These are phyloP conservation scores for Diaporthe helianthi DNA, from an alignment of 2,329 filamentous ascomycete species.

Conservation along the genomic window DNA sequence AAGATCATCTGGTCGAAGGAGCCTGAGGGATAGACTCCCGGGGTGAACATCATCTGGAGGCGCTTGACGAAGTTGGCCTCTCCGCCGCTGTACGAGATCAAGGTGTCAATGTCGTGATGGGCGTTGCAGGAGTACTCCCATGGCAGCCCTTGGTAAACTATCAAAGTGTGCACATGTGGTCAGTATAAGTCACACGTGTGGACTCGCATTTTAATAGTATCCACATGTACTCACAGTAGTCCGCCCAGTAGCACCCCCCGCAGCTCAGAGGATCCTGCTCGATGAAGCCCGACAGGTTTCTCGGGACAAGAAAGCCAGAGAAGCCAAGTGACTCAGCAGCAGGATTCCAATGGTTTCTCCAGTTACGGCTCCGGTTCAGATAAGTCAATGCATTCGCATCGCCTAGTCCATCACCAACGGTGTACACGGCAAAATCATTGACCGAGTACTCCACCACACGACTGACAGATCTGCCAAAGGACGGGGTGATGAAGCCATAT, in stretches of 20 bases:
- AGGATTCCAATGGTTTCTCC: conserved; percentile 76
- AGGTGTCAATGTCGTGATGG: conserved; percentile 67
- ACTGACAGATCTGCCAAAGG: conserved; percentile 66
- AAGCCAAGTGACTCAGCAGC: conserved; percentile 64
- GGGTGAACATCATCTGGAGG: conserved; percentile 67
- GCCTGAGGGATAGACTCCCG: conserved; percentile 51
- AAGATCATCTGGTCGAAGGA: conserved; percentile 65
- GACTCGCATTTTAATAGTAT: not conserved
- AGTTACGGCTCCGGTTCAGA: conserved; percentile 68
- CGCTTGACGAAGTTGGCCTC: conserved; percentile 60
- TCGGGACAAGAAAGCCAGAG: conserved; percentile 71
- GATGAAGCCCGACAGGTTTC: conserved; percentile 56
- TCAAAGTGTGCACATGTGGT: not conserved
- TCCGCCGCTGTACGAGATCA: conserved; percentile 65
- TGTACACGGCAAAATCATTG: conserved; percentile 73
- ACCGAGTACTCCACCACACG: conserved; percentile 71
- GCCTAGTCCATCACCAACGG: conserved; percentile 67
- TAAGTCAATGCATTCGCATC: conserved; percentile 64
- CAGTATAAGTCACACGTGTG: accelerated
- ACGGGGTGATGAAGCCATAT: conserved; percentile 70
- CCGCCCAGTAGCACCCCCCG: conserved; percentile 71
- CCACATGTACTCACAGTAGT: conserved; percentile 50
- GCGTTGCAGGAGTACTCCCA: conserved; percentile 74
- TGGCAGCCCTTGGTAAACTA: conserved; percentile 63
- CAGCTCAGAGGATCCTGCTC: conserved; percentile 65